Evolutionary conservation across 495 filamentous ascomycete genomes (phyloP).

Genomic region (Gamarada debralockiae): DNA sequence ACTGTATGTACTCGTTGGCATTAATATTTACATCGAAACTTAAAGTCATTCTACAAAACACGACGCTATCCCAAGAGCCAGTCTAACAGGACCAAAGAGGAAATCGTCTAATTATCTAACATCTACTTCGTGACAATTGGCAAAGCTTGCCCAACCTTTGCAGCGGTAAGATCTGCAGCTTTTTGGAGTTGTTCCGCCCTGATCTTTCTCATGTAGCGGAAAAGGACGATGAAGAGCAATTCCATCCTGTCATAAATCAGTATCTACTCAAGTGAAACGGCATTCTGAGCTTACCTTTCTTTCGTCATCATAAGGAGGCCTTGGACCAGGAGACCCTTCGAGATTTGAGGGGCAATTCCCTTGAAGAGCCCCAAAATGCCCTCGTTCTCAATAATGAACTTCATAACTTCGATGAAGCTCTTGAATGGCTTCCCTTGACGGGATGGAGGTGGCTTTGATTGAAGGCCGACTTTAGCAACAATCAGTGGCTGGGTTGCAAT

Average conservation of each 20-base stretch:
- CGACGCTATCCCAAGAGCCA: background rate
- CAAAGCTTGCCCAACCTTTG: constrained; percentile 44
- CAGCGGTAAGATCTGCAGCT: constrained; percentile 52
- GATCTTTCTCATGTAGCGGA: constrained; percentile 72
- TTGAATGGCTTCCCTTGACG: constrained; percentile 91
- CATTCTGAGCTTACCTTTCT: constrained; percentile 64
- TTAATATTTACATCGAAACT: too few relatives aligned
- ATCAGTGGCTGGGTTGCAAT: constrained; percentile 94
- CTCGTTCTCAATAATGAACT: constrained; percentile 85
- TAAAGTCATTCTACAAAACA: background rate
- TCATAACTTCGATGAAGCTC: constrained; percentile 92
- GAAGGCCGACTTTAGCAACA: constrained; percentile 94
- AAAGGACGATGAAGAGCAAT: constrained; percentile 80
- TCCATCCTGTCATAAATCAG: constrained; percentile 63
- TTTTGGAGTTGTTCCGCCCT: constrained; percentile 68
- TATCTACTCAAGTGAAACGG: constrained; percentile 16
- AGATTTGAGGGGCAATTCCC: constrained; percentile 90
- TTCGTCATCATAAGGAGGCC: constrained; percentile 99
- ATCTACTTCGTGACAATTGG: constrained; percentile 44
- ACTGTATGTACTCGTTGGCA: too few relatives aligned
- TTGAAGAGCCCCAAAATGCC: constrained; percentile 84
- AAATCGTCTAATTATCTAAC: background rate
- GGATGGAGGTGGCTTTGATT: constrained; percentile 83
- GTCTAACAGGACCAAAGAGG: too few relatives aligned
- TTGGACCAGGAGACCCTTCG: constrained; percentile 91